A percentile compares a stretch with the other conserved stretches of the same genome.
Evolutionary conservation across 495 filamentous ascomycete genomes (phyloP).

Genomic region (Rusavskia elegans): DNA sequence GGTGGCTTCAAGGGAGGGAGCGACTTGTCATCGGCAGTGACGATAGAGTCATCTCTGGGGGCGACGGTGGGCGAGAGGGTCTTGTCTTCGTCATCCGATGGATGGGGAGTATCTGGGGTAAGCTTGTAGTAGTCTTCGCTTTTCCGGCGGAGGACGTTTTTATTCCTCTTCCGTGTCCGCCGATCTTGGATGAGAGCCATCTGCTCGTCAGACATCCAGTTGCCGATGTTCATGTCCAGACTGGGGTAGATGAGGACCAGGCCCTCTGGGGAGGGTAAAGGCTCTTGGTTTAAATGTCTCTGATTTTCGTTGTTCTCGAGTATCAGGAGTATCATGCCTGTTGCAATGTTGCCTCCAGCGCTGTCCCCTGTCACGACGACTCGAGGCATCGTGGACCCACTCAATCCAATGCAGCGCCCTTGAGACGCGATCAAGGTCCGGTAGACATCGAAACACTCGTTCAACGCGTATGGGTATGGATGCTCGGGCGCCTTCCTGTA

Average conservation of each 20-base stretch:
- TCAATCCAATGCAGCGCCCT: constrained; percentile 70
- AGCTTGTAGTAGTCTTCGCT: constrained; percentile 49
- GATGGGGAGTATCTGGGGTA: constrained; percentile 50
- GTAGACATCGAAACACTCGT: constrained; percentile 95
- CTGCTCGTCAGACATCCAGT: constrained; percentile 98
- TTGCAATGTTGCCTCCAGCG: constrained; percentile 81
- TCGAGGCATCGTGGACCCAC: constrained; percentile 52
- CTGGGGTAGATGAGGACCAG: constrained; percentile 77
- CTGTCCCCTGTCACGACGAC: constrained; percentile 82
- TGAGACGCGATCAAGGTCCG: constrained; percentile 57
- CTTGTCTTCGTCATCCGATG: constrained; percentile 42
- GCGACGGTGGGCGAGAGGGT: constrained; percentile 6
- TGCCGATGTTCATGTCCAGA: constrained; percentile 92
- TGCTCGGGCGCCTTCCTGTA: constrained; percentile 91
- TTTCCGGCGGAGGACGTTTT: constrained; percentile 59
- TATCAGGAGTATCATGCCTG: constrained; percentile 72
- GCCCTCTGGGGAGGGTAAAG: constrained; percentile 64
- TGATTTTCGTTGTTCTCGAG: constrained; percentile 48
- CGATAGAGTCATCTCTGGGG: not conserved
- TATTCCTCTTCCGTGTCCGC: constrained; percentile 58
- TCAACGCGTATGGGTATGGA: constrained; percentile 87
- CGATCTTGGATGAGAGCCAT: constrained; percentile 86
- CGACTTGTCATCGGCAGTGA: not conserved
- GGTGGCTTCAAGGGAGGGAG: constrained; percentile 7
- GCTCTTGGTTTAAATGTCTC: constrained; percentile 38